Base-by-base conservation (phyloP, 495 filamentous ascomycete species). In the Penicillium canariense region DNA sequence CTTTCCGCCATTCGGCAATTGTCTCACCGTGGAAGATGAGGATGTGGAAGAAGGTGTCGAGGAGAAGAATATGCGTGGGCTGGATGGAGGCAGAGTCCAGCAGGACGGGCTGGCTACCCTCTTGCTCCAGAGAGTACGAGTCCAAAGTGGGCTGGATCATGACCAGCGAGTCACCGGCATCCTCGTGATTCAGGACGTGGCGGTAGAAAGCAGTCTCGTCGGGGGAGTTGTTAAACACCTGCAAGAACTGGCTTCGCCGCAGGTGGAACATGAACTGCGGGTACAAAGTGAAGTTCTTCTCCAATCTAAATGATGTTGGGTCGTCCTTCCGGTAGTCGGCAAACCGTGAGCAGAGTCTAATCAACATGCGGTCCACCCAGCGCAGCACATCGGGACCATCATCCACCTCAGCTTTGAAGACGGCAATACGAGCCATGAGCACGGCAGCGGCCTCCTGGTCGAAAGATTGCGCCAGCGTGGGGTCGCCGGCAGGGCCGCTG, bases 221-320 rank as follows among this genome's bases (percentile, higher is more conserved):
- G 11, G 95, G 95, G 0, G 92, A 97, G 73, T 97, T 97, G 77
- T 99, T 99, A 80, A 99, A 99, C 44, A 99, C 92, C 67, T 99
- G 95, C 62, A 99, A 75, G 77, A 99, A 99, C 71, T 99, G 95
- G 65, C 89, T 95, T 67, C 95, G 84, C 48, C 95, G 87, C 55
- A 99, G 80, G 69, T 99, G 95, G 80, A 97, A 99, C 95, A 99
- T 97, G 76, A 99, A 99, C 73, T 99, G 95, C 28, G 95, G 95
- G 62, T 99, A 99, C 17, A 99, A 82, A 0, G 94, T 96, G 66
- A 99, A 97, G 77, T 99, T 97, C 84, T 97, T 97, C 68, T 99
- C 95, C 55, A 99, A 76, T 32, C 95, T 82, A 82, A 99, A 99
- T 3, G 95, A 99, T 17, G 94, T 91, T 27, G 92, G 90, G 66